Evolutionary conservation across 768 basidiomycete genomes (phyloP).

Genomic region (Mycena kentingensis): DNA sequence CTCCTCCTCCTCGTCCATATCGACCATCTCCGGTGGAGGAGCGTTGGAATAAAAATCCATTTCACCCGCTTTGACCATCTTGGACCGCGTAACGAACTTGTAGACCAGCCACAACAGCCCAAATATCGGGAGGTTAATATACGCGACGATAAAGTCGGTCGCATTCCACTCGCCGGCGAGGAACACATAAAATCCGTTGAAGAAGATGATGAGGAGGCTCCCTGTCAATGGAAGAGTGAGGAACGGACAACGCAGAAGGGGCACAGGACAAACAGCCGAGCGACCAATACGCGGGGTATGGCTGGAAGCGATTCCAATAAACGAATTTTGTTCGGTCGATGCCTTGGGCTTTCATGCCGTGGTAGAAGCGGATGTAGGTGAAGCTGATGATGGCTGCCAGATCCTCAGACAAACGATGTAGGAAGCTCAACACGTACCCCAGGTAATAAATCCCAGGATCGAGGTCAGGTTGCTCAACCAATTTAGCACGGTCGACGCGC

Average conservation of each 20-base stretch:
- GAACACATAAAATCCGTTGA: constrained; percentile 24
- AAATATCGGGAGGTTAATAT: constrained; percentile 24
- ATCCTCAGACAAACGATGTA: neutral
- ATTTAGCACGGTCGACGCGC: constrained; percentile 43
- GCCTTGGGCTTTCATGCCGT: constrained; percentile 47
- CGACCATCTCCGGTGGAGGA: constrained; percentile 11
- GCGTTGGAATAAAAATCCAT: constrained; percentile 20
- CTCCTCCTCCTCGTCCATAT: too few species aligned
- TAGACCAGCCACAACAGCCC: constrained; percentile 7
- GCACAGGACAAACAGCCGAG: neutral
- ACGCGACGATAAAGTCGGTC: constrained; percentile 22
- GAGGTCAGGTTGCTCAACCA: constrained; percentile 56
- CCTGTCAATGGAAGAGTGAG: neutral
- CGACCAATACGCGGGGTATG: constrained; percentile 52
- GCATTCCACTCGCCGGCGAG: constrained; percentile 17
- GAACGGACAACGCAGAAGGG: neutral
- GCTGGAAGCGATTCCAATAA: constrained; percentile 51
- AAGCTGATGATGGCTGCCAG: constrained; percentile 11
- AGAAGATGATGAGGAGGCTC: constrained; percentile 22
- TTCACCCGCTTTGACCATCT: neutral
- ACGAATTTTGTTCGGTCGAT: constrained; percentile 53
- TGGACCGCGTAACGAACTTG: constrained; percentile 10
- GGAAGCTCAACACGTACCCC: too few species aligned
- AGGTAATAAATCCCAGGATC: constrained; percentile 51
- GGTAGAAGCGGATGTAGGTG: constrained; percentile 21